Base-by-base conservation (phyloP, 2,329 filamentous ascomycete species). In the Fusarium sp. region DNA sequence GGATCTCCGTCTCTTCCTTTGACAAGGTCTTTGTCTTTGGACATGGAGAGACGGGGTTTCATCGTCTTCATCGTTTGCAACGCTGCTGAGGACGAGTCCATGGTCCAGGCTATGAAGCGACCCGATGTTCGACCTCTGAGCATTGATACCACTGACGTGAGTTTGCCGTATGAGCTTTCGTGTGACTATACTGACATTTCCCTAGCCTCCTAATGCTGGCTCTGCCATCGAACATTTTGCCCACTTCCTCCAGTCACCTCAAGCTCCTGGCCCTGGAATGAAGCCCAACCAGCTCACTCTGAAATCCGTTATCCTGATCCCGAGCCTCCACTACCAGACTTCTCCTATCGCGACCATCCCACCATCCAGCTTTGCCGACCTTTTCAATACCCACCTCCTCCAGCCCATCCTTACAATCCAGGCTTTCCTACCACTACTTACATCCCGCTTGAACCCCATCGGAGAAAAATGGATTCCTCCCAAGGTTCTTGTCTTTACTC, bases 11-110 rank as follows among this genome's bases (percentile, higher is more conserved):
- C 92, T 56, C 91, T 97, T 78, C 93, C 95, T 22, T 87, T 98
- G 79, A 96, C 94, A 12, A 92, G 92, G 78, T 94, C 94, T 17
- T 86, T 98, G 61, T 91, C 94, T 5, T 84, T 95, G 54, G 96
- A 99, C 80, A 86, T 99, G 75, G 96, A 98, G 84, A 88, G 95
- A 68, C 90, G 95, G 73, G 96, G 96, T 9, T 98, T 97, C 81
- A 93, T 98, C 69, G 94, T 98, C 63, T 99, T 95, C 81, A 87
- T 99, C 69, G 93, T 97, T 2, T 96, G 95, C 78, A 92, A 91
- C 73, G 94, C 91, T n/a, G 85, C 91, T 67, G 94, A 98, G 77
- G 96, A 98, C 75, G 95, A 98, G 81, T 87, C 91, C 41, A 85
- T 93, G 72, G 91, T 98, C 20, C 90, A 94, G 69, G 89, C 90